Evolutionary conservation across 2,329 filamentous ascomycete species (phyloP), one percentile per base, ranked within the genome.

Genomic region (Aspergillus arachidicola): DNA sequence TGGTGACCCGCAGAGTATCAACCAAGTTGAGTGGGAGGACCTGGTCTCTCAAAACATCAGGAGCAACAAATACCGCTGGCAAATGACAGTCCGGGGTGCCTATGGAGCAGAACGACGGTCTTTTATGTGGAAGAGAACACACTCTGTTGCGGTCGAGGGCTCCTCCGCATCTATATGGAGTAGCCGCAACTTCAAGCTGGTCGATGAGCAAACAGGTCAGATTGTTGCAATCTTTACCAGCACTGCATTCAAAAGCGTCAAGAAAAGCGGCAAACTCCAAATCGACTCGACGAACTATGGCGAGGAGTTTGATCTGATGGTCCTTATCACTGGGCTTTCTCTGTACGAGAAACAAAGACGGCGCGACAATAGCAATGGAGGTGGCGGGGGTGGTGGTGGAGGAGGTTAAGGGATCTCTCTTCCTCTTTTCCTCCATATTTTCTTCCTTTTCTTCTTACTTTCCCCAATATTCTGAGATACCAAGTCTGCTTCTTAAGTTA

Each of bases 61-160:
- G 38, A 67, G 68, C 16, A 68, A 64, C 12, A 71, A 66, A 63
- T 77, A 76, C 57, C 70, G 70, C 14, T 74, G 75, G 61, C 68
- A 74, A 26, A 69, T 74, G 48, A 67, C 67, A 4, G 12, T 74
- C 1, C 61, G 59, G 1, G 55, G 57, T 4, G 53, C 48, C 16
- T 12, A 43, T 28, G 66, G 59, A 28, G 34, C 23, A 16, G 60
- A 48, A 53, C 63, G 69, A 30, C 68, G 64, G 21, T 68, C 64
- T 9, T 78, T 78, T 55, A 60, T 72, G 19, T 78, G 77, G 77
- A 76, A 76, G 58, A 62, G 66, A 46, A 78, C 75, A 2, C 70
- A 68, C 36, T 66, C 65, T 9, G 69, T 73, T n/a, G 75, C 72
- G 3, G 64, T 75, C 10, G 70, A 67, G 26, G 68, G 65, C n/a